A percentile compares a stretch with the other conserved stretches of the same genome.
Conservation (phyloP, 2,329 filamentous ascomycete genomes). For the Pestalotiopsis sp. region DNA sequence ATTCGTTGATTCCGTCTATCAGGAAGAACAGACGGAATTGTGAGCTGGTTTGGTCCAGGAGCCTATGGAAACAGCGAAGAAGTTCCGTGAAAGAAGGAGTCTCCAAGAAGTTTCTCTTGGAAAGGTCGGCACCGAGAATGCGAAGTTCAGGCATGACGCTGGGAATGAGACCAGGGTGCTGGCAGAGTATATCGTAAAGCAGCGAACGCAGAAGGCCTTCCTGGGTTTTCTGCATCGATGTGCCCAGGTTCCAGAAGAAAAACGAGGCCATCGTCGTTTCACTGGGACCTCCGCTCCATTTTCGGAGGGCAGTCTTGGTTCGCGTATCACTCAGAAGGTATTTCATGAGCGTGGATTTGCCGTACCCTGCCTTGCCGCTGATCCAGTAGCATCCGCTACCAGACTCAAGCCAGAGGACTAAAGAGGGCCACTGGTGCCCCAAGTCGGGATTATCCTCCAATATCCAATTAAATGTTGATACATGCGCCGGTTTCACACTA, state of each 20-base stretch:
- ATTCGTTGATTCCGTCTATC: slow-evolving; percentile 13
- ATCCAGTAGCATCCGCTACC: slow-evolving; percentile 13
- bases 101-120: background rate
- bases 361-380: slow-evolving; percentile 12
- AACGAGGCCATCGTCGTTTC: background rate
- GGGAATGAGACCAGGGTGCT: background rate
- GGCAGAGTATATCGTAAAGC: background rate
- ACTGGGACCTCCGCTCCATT: background rate
- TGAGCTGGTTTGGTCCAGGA: background rate
- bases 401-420: slow-evolving; percentile 6
- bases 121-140: background rate
- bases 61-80: background rate
- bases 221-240: background rate
- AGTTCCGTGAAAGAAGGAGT: background rate
- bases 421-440: background rate
- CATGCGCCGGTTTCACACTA: background rate
- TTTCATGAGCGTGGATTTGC: slow-evolving; percentile 11
- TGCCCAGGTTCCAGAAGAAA: background rate
- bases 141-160: background rate
- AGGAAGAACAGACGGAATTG: slow-evolving; percentile 9
- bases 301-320: background rate
- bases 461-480: slow-evolving; percentile 7
- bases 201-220: background rate
- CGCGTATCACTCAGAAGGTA: background rate
- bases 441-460: background rate